Evolutionary conservation across 768 basidiomycete species (phyloP).

Genomic region (Agaricus sinodeliciosus): DNA sequence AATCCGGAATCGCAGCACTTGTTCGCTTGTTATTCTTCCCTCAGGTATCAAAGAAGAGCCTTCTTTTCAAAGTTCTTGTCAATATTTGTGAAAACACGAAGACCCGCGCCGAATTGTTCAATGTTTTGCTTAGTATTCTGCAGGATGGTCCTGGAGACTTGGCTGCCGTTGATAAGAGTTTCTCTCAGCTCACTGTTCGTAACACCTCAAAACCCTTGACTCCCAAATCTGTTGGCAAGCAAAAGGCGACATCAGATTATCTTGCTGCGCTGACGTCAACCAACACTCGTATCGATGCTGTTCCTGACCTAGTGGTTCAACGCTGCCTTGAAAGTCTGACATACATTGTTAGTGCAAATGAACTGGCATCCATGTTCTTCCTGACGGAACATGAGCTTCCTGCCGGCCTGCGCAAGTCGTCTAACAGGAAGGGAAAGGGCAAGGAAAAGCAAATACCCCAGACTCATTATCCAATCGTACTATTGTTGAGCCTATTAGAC

Average conservation of each 20-base stretch:
- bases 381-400: constrained; percentile 91
- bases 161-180: constrained; percentile 87
- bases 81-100: constrained; percentile 95
- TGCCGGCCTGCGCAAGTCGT: constrained; percentile 59
- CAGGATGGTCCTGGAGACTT: constrained; percentile 95
- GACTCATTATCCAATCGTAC: constrained; percentile 86
- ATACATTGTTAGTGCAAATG: constrained; percentile 82
- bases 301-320: constrained; percentile 91
- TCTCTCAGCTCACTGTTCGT: constrained; percentile 84
- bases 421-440: constrained; percentile 87
- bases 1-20: constrained; percentile 78
- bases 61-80: constrained; percentile 84
- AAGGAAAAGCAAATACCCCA: constrained; percentile 83
- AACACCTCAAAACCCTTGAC: constrained; percentile 38
- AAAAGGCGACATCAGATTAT: constrained; percentile 52
- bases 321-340: constrained; percentile 89
- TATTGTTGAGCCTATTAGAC: constrained; percentile 83
- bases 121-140: constrained; percentile 86
- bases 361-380: constrained; percentile 86
- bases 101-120: constrained; percentile 89
- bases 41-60: constrained; percentile 77
- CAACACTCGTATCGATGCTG: constrained; percentile 63
- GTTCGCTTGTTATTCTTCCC: constrained; percentile 96
- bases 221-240: constrained; percentile 63
- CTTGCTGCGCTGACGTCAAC: constrained; percentile 42